Conservation (phyloP, 2,329 filamentous ascomycete genomes). For the Fonsecaea nubica region DNA sequence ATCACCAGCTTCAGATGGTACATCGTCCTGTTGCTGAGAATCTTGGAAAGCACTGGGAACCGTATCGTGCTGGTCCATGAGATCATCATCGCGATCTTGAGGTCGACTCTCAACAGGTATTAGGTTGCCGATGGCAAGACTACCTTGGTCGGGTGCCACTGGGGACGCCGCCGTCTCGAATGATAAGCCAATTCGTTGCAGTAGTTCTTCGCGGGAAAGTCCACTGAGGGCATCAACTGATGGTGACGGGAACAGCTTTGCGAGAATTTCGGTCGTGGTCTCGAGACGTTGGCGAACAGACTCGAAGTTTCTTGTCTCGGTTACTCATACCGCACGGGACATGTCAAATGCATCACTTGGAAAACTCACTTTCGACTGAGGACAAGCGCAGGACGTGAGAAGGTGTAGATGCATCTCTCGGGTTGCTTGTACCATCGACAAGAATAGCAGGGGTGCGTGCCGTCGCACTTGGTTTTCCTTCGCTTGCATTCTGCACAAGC, state of each 20-base stretch:
- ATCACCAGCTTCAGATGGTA: slow-evolving; percentile 19
- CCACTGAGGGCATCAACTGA: slow-evolving; percentile 16
- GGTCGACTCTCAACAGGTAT: background rate
- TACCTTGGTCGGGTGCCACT: background rate
- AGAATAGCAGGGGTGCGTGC: slow-evolving; percentile 26
- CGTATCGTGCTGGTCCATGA: background rate
- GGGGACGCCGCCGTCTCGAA: background rate
- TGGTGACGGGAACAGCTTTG: slow-evolving; percentile 20
- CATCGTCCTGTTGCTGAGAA: slow-evolving; percentile 1
- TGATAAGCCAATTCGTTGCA: slow-evolving; percentile 11
- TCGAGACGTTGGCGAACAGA: slow-evolving; percentile 26
- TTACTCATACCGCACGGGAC: background rate
- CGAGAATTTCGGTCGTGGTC: slow-evolving; percentile 21
- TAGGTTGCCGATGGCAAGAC: background rate
- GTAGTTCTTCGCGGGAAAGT: slow-evolving; percentile 21
- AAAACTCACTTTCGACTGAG: slow-evolving; percentile 26
- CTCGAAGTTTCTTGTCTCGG: slow-evolving; percentile 21
- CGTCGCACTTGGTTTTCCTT: slow-evolving; percentile 25
- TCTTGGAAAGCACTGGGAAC: background rate
- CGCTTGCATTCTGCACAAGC: slow-evolving; percentile 27
- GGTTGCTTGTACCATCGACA: slow-evolving; percentile 29
- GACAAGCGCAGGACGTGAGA: slow-evolving; percentile 21
- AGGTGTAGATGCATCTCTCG: slow-evolving; percentile 24
- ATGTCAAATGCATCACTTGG: background rate
- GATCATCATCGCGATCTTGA: background rate